phyloP scores from a whole-genome alignment of 2,329 filamentous ascomycete genomes.

The Pseudocercospora eumusae region DNA sequence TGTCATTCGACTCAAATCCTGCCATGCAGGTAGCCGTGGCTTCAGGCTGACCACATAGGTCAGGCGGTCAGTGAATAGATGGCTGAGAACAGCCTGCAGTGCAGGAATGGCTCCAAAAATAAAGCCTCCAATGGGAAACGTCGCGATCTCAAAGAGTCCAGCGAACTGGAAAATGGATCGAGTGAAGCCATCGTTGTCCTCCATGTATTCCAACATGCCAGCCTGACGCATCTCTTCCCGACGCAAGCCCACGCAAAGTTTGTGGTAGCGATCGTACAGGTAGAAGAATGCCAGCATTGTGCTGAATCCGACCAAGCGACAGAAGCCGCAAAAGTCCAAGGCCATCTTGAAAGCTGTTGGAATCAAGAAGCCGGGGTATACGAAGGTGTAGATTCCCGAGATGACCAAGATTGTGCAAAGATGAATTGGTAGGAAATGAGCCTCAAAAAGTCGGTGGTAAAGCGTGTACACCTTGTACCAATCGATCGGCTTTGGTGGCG shows the following conservation, averaged over 20 bases:
- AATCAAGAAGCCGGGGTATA: slow-evolving; percentile 55
- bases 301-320: slow-evolving; percentile 64
- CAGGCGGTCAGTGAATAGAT: slow-evolving; percentile 69
- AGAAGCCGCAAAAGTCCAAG: slow-evolving; percentile 60
- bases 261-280: slow-evolving; percentile 68
- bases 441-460: slow-evolving; percentile 69
- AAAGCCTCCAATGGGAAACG: slow-evolving; percentile 68
- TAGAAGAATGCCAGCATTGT: slow-evolving; percentile 64
- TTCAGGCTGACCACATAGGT: slow-evolving; percentile 74
- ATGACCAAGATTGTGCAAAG: slow-evolving; percentile 65
- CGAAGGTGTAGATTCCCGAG: slow-evolving; percentile 61
- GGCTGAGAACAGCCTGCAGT: slow-evolving; percentile 66
- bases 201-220: slow-evolving; percentile 64
- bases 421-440: slow-evolving; percentile 70
- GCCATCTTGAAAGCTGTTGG: slow-evolving; percentile 60
- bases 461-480: slow-evolving; percentile 59
- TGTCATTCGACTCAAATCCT: slow-evolving; percentile 26
- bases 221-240: slow-evolving; percentile 68
- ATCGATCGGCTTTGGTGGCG: slow-evolving; percentile 31
- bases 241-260: slow-evolving; percentile 60
- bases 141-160: slow-evolving; percentile 64
- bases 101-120: slow-evolving; percentile 68
- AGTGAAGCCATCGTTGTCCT: slow-evolving; percentile 34
- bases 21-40: slow-evolving; percentile 42
- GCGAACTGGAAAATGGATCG: slow-evolving; percentile 31